phyloP scores from a whole-genome alignment of 164 flowering plant species.

The Tinospora cordifolia region DNA sequence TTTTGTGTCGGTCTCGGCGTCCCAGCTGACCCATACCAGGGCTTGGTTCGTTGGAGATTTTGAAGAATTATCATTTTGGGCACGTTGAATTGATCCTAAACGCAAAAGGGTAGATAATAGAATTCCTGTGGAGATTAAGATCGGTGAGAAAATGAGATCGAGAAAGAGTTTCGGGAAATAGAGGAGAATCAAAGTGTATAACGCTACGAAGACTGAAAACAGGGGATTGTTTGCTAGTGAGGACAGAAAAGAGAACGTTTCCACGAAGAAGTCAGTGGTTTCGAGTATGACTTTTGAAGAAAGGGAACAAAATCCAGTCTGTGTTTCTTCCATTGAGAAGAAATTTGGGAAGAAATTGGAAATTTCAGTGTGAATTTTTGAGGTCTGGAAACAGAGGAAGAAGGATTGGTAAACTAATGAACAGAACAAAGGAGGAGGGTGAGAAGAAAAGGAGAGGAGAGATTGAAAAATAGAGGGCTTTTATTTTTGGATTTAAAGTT shows the following conservation, averaged over 20 bases:
- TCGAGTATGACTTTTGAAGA: background rate
- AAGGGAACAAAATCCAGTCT: background rate
- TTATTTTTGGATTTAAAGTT: background rate
- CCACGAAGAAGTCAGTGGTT: conserved; percentile 6
- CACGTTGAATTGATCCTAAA: conserved; percentile 38
- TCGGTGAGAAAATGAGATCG: conserved; percentile 42
- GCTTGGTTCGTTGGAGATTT: background rate
- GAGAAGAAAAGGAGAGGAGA: background rate
- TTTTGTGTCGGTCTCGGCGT: conserved; percentile 7
- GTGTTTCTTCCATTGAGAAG: conserved; percentile 9
- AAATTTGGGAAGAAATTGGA: background rate
- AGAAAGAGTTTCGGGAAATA: conserved; percentile 43
- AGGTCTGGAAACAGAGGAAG: too few species aligned
- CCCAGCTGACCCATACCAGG: conserved; percentile 11
- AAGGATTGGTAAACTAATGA: background rate
- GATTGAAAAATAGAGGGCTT: background rate
- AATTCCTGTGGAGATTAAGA: conserved; percentile 34
- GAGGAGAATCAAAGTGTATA: conserved; percentile 50
- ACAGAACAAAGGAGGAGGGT: background rate
- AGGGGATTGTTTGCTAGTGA: conserved; percentile 38
- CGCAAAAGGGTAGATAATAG: conserved; percentile 47
- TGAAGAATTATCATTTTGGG: conserved; percentile 1
- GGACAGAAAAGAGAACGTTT: conserved; percentile 10
- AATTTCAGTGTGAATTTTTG: too few species aligned
- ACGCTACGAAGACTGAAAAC: conserved; percentile 44